Conservation (phyloP, 1,139 yeast species). For the Debaryomyces psychrophilus region DNA sequence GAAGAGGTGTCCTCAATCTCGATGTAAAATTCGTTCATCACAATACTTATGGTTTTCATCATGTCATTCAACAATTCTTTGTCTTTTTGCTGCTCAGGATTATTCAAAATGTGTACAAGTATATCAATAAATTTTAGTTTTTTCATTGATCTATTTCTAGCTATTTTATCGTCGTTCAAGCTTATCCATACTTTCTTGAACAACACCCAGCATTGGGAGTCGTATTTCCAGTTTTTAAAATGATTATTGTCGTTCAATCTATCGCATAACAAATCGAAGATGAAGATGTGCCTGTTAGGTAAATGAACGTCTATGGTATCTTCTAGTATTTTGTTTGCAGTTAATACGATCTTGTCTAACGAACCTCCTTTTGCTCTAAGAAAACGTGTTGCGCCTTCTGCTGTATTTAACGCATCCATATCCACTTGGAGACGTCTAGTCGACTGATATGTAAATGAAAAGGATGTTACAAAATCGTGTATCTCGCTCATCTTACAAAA, state of each 20-base stretch:
- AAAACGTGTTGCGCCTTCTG: slow-evolving; percentile 66
- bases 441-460: neutral
- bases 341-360: slow-evolving; percentile 44
- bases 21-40: slow-evolving; percentile 29
- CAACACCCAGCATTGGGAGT: slow-evolving; percentile 50
- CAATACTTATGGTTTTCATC: slow-evolving; percentile 1
- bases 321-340: slow-evolving; percentile 46
- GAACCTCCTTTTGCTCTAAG: slow-evolving; percentile 59
- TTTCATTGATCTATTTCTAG: slow-evolving; percentile 39
- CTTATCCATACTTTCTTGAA: slow-evolving; percentile 44
- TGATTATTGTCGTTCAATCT: slow-evolving; percentile 55
- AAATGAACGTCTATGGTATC: slow-evolving; percentile 48
- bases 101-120: slow-evolving; percentile 17
- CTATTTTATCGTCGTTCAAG: slow-evolving; percentile 20
- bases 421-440: neutral
- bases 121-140: slow-evolving; percentile 30
- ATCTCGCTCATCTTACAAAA: slow-evolving; percentile 1
- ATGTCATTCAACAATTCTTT: neutral
- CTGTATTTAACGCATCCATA: slow-evolving; percentile 36
- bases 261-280: slow-evolving; percentile 69
- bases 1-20: slow-evolving; percentile 38
- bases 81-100: neutral
- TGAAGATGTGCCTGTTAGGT: slow-evolving; percentile 62
- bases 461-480: neutral
- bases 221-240: slow-evolving; percentile 45